Evolutionary conservation across 179 eudicot genomes (phyloP).

Genomic region (Beta lomatogona): DNA sequence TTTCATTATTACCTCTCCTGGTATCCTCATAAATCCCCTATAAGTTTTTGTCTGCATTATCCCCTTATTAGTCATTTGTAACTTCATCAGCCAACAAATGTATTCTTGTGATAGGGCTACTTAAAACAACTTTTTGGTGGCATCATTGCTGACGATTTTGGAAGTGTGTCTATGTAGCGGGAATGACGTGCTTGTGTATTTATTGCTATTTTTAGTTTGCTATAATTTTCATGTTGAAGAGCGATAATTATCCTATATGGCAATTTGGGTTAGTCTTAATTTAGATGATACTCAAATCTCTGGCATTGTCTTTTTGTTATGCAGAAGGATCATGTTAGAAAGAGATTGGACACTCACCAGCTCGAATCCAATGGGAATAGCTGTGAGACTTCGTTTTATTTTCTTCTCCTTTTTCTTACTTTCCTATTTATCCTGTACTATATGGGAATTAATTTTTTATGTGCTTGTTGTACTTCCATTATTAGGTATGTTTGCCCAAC

Average conservation of each 20-base stretch:
- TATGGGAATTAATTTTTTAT: conserved; percentile 11
- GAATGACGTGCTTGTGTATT: not conserved
- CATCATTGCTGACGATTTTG: not conserved
- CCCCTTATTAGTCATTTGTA: not conserved
- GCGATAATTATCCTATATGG: not conserved
- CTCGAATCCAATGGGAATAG: conserved; percentile 68
- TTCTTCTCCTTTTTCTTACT: not conserved
- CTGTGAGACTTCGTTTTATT: conserved; percentile 48
- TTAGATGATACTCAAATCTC: conserved; percentile 12
- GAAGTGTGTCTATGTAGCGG: not conserved
- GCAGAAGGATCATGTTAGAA: conserved; percentile 70
- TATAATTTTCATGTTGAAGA: not conserved
- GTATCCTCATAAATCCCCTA: not conserved
- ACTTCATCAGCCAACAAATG: not conserved
- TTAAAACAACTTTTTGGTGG: not conserved
- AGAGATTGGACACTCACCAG: conserved; percentile 60
- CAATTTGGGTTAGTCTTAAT: not conserved
- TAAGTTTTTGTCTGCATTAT: not conserved
- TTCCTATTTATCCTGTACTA: not conserved
- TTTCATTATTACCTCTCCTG: conserved; percentile 24
- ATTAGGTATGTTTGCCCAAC: conserved; percentile 69
- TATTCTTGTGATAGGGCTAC: not conserved
- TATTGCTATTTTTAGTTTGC: not conserved
- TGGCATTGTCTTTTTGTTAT: conserved; percentile 16
- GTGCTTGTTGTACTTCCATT: conserved; percentile 17